Percentiles rank a stretch among this genome's conserved stretches.
Conservation (phyloP, 805 yeast genomes). For the Sugiyamaella marilandica region DNA sequence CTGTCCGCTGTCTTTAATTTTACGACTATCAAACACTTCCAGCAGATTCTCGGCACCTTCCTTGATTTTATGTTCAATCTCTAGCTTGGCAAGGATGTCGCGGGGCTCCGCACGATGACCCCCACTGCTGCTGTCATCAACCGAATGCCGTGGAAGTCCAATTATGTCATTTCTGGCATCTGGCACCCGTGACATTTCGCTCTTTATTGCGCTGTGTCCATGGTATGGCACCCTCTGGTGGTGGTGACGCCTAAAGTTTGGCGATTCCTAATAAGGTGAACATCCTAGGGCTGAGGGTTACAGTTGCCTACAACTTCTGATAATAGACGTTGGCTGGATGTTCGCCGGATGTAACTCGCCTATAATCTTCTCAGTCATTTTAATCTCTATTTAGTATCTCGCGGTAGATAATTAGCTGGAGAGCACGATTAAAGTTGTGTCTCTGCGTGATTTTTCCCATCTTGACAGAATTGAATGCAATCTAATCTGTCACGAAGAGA, state of each 20-base stretch:
- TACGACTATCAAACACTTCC: slow-evolving; percentile 26
- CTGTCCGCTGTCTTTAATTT: slow-evolving; percentile 19
- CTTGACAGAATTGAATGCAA: too few relatives aligned
- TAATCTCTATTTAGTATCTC: too few relatives aligned
- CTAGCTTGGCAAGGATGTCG: slow-evolving; percentile 31
- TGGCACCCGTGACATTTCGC: slow-evolving; percentile 8
- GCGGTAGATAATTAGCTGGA: too few relatives aligned
- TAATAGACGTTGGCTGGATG: too few relatives aligned
- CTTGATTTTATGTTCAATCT: slow-evolving; percentile 34
- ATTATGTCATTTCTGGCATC: slow-evolving; percentile 15
- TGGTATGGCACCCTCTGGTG: neutral
- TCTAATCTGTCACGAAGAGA: too few relatives aligned
- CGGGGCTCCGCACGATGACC: slow-evolving; percentile 12
- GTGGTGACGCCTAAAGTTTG: neutral
- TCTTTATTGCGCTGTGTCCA: neutral
- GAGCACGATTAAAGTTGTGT: too few relatives aligned
- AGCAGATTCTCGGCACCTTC: slow-evolving; percentile 37
- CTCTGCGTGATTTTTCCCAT: too few relatives aligned
- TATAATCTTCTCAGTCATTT: too few relatives aligned
- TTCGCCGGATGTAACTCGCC: too few relatives aligned
- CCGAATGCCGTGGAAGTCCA: slow-evolving; percentile 14
- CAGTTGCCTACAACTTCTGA: neutral
- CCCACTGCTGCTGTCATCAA: slow-evolving; percentile 6
- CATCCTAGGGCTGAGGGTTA: neutral
- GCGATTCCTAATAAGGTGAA: neutral